Percentiles rank a stretch among this genome's conserved stretches.
Evolutionary conservation across 1,284 basidiomycete genomes (phyloP).

Genomic region (Vanrija sp.): DNA sequence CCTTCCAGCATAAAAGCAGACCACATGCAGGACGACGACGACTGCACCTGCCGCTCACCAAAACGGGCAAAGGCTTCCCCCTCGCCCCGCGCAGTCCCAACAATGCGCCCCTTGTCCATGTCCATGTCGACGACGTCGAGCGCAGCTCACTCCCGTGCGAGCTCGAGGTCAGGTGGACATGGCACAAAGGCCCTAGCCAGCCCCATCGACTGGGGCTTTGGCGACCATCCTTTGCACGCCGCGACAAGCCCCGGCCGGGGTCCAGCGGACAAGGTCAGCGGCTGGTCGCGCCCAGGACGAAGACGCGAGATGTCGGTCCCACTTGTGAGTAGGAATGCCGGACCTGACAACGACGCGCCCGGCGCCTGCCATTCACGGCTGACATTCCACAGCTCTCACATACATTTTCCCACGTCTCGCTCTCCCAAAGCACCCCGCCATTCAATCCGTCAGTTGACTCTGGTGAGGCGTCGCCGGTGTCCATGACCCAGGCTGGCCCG

Average conservation of each 20-base stretch:
- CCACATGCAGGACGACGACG: too few species aligned
- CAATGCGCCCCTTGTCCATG: neutral
- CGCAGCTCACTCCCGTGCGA: neutral
- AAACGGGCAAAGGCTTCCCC: conserved; percentile 33
- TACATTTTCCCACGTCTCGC: conserved; percentile 37
- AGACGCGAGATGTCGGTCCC: conserved; percentile 43
- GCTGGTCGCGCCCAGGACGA: conserved; percentile 11
- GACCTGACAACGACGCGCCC: neutral
- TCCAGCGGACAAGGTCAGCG: neutral
- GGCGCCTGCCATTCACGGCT: neutral
- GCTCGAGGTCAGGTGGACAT: too few species aligned
- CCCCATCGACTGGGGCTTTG: too few species aligned
- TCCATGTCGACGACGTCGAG: neutral
- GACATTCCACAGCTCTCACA: conserved; percentile 32
- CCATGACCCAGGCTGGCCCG: conserved; percentile 9
- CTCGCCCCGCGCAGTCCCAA: conserved; percentile 13
- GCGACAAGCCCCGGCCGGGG: conserved; percentile 5
- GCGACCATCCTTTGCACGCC: neutral
- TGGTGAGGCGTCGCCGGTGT: conserved; percentile 1
- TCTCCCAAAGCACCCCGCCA: conserved; percentile 26
- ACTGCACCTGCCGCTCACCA: conserved; percentile 22
- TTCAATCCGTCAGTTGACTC: neutral
- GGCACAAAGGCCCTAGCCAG: too few species aligned
- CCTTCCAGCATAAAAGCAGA: neutral
- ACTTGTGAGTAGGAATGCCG: conserved; percentile 25